phyloP scores from a whole-genome alignment of 2,329 filamentous ascomycete species.

The Trichoderma semiorbis region DNA sequence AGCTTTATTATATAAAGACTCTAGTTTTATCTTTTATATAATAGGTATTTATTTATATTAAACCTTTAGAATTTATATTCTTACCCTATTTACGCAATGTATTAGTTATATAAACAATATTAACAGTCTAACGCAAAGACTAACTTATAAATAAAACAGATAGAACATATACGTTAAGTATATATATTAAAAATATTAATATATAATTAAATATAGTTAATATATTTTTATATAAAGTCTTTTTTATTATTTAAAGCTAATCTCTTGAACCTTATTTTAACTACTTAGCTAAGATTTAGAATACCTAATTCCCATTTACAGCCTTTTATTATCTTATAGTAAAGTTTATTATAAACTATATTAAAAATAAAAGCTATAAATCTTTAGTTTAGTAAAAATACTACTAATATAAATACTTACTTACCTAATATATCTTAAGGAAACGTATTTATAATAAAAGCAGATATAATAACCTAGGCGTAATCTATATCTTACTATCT shows the following conservation, averaged over 20 bases:
- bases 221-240: neutral
- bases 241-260: neutral
- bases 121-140: neutral
- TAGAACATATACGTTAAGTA: neutral
- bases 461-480: neutral
- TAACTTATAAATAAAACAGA: neutral
- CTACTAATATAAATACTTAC: too few species aligned
- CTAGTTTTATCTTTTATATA: neutral
- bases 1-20: neutral
- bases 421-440: neutral
- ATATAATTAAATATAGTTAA: neutral
- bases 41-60: neutral
- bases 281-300: neutral
- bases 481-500: neutral
- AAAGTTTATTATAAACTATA: too few species aligned
- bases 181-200: neutral
- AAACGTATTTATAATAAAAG: neutral
- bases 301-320: neutral
- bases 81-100: too few species aligned
- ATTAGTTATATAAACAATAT: neutral
- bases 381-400: neutral
- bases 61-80: neutral
- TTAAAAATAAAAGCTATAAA: too few species aligned
- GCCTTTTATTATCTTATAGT: too few species aligned
- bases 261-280: neutral